Percentiles rank a stretch among this genome's conserved stretches.
Conservation (phyloP, 768 basidiomycete genomes). For the Pleurotus ostreatus region DNA sequence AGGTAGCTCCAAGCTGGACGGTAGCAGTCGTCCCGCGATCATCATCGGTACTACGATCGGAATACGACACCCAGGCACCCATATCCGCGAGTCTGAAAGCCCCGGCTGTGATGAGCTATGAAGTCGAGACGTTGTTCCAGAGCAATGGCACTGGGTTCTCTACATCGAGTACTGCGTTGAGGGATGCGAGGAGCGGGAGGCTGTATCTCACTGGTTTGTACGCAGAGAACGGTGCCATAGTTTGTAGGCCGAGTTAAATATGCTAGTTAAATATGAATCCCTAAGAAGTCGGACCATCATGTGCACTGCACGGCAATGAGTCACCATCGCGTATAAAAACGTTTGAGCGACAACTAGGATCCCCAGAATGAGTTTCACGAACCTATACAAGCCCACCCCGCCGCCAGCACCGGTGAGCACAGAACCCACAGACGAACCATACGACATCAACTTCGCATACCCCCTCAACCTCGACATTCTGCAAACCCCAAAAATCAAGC, state of each 20-base stretch:
- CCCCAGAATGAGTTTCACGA: not conserved
- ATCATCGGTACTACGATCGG: not conserved
- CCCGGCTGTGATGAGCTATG: slow-evolving; percentile 28
- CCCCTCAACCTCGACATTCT: slow-evolving; percentile 29
- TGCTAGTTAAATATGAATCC: too few species aligned
- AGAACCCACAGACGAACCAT: slow-evolving; percentile 13
- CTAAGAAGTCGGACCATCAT: too few species aligned
- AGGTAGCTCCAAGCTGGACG: slow-evolving; percentile 55
- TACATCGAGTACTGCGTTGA: slow-evolving; percentile 47
- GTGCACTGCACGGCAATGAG: too few species aligned
- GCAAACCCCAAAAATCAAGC: slow-evolving; percentile 35
- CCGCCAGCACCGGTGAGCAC: not conserved
- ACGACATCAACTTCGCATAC: slow-evolving; percentile 37
- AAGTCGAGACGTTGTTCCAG: slow-evolving; percentile 65
- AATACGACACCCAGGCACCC: slow-evolving; percentile 43
- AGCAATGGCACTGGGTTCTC: slow-evolving; percentile 64
- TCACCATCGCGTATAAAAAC: too few species aligned
- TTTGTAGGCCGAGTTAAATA: slow-evolving; percentile 28
- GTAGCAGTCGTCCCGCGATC: slow-evolving; percentile 34
- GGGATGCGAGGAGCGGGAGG: slow-evolving; percentile 42
- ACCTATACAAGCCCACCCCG: slow-evolving; percentile 1
- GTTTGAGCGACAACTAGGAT: too few species aligned
- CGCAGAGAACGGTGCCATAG: slow-evolving; percentile 46
- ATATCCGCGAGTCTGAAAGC: slow-evolving; percentile 41
- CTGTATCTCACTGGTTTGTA: slow-evolving; percentile 61